phyloP scores from a whole-genome alignment of 768 basidiomycete genomes.

The Mycena olivaceomarginata region DNA sequence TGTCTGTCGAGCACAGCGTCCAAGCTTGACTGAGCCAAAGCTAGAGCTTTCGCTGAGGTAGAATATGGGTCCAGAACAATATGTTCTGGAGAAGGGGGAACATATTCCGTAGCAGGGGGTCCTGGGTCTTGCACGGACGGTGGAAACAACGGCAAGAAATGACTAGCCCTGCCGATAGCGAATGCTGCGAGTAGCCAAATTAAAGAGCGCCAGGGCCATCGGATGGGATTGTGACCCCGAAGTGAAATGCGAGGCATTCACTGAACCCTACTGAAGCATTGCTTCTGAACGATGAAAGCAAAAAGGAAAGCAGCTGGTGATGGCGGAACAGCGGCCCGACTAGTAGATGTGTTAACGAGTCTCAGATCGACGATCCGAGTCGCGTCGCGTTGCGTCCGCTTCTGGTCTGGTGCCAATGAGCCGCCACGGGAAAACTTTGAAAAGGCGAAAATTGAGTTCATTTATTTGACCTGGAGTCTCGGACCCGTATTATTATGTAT shows the following conservation, averaged over 20 bases:
- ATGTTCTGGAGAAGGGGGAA: not conserved
- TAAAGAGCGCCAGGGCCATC: constrained; percentile 26
- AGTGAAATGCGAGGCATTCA: not conserved
- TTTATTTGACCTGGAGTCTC: too few species aligned
- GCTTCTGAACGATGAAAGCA: not conserved
- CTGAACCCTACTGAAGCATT: not conserved
- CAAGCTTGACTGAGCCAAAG: constrained; percentile 31
- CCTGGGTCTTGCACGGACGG: not conserved
- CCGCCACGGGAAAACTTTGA: too few species aligned
- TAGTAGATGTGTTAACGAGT: too few species aligned
- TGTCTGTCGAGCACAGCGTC: constrained; percentile 36
- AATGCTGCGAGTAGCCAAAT: constrained; percentile 3
- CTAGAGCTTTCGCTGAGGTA: not conserved
- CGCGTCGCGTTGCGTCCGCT: too few species aligned
- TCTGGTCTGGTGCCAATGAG: too few species aligned
- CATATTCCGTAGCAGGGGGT: not conserved
- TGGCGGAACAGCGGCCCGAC: too few species aligned
- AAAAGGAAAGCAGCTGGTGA: not conserved
- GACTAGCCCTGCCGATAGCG: not conserved
- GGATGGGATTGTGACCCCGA: constrained; percentile 4
- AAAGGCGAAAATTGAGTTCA: too few species aligned
- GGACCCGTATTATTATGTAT: too few species aligned
- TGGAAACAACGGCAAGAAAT: not conserved
- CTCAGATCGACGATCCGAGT: too few species aligned
- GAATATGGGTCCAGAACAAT: not conserved